Conservation (phyloP, 192 early-diverging fungal species). For the Entomortierella parvispora region DNA sequence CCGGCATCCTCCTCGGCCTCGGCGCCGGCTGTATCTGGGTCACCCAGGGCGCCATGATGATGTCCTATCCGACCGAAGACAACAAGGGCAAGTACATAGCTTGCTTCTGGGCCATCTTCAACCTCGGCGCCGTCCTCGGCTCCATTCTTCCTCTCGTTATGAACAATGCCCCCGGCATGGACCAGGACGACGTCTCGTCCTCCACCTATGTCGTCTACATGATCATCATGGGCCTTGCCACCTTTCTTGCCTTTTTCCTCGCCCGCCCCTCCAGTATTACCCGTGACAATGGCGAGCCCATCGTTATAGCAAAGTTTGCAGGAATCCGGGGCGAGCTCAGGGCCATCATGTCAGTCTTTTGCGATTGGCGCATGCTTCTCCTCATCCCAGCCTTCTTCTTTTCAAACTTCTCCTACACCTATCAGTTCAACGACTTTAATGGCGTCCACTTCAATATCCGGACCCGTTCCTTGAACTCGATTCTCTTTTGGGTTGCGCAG, state of each 20-base stretch:
- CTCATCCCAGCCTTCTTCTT: slow-evolving; percentile 75
- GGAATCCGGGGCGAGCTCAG: slow-evolving; percentile 65
- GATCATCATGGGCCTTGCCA: slow-evolving; percentile 72
- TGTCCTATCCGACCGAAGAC: slow-evolving; percentile 85
- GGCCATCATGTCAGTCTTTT: slow-evolving; percentile 69
- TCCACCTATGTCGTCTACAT: slow-evolving; percentile 84
- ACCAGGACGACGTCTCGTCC: slow-evolving; percentile 62
- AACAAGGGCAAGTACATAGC: slow-evolving; percentile 85
- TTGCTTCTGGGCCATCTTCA: slow-evolving; percentile 90
- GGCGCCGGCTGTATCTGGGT: slow-evolving; percentile 78
- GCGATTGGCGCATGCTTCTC: slow-evolving; percentile 72
- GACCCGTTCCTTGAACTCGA: slow-evolving; percentile 75
- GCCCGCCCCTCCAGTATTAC: slow-evolving; percentile 66
- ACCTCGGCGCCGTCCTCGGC: slow-evolving; percentile 83
- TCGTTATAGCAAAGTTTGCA: slow-evolving; percentile 75
- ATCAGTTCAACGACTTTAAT: slow-evolving; percentile 71
- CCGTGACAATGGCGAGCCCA: slow-evolving; percentile 74
- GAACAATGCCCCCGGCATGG: slow-evolving; percentile 54
- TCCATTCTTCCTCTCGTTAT: slow-evolving; percentile 75
- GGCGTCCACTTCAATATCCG: slow-evolving; percentile 73
- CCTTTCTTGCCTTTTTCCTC: slow-evolving; percentile 65
- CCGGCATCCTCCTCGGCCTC: slow-evolving; percentile 83
- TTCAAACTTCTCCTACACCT: slow-evolving; percentile 86
- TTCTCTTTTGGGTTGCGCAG: slow-evolving; percentile 81
- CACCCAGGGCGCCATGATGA: slow-evolving; percentile 87